Evolutionary conservation across 2,329 filamentous ascomycete genomes (phyloP), one percentile per base, ranked within the genome.

Genomic region (Shiraia bambusicola): DNA sequence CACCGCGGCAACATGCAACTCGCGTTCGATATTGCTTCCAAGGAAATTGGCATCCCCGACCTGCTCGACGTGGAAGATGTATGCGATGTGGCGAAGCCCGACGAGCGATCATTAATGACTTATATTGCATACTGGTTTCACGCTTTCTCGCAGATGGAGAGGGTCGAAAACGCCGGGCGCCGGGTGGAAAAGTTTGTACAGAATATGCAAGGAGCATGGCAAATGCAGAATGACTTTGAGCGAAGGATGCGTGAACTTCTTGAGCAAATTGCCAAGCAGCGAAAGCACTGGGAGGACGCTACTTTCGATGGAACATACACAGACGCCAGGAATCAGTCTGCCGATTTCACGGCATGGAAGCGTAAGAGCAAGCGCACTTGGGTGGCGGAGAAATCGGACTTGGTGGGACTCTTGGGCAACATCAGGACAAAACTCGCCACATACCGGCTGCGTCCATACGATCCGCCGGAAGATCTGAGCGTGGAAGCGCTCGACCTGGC

Each of bases 111-210:
- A 67, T 78, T 98, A 66, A 98, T 98, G 93, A 98, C 93, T 1
- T 98, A 98, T 70, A 98, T 98, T 59, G 93, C 93, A 52, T 98
- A 98, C 76, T 98, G 93, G 93, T 98, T 98, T 79, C 93, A 98
- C 66, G 93, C 93, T 58, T 98, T 98, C 69, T 97, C 92, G 22
- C 92, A 97, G 64, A 94, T 98, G 84, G 93, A 98, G 73, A 87
- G 92, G 67, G 93, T 98, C 7, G 93, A 98, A 71, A 98, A 98
- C 66, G 93, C 93, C 3, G 93, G 93, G 4, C 82, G 93, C 47
- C 82, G 93, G 55, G 93, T 98, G 4, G 93, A 98, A 74, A 98
- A 98, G 71, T 98, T 98, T 63, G 88, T 98, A 58, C 89, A 88
- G 66, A 97, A 93, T 69, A 97, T 98, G 93, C 90, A 96, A 66